These are phyloP conservation scores for Zoysia pacifica DNA, from an alignment of 176 grass and related monocot genomes.

Conservation along the genomic window DNA sequence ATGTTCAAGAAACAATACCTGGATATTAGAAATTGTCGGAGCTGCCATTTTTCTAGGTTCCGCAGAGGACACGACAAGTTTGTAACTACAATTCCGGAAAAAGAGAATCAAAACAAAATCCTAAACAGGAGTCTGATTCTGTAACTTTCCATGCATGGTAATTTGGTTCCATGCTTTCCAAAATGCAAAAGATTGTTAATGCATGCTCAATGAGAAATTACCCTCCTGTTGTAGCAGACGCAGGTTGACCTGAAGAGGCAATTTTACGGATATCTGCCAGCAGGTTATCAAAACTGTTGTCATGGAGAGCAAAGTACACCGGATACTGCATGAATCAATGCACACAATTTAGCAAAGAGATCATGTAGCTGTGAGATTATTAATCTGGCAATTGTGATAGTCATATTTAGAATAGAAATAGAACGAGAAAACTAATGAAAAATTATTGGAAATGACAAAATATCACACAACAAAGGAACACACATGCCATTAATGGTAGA, in stretches of 20 bases:
- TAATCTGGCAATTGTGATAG: neutral
- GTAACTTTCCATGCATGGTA: neutral
- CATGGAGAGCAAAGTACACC: constrained; percentile 82
- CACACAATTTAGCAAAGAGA: constrained; percentile 23
- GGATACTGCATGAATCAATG: constrained; percentile 74
- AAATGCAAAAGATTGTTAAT: constrained; percentile 20
- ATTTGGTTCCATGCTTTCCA: neutral
- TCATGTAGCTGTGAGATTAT: constrained; percentile 7
- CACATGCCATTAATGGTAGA: neutral
- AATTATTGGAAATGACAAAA: neutral
- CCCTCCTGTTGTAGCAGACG: constrained; percentile 87
- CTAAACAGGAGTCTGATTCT: neutral
- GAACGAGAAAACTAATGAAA: neutral
- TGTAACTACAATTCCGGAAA: constrained; percentile 60
- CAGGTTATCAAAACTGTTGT: constrained; percentile 64
- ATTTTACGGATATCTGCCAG: constrained; percentile 78
- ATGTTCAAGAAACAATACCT: constrained; percentile 48
- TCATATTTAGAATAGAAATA: constrained; percentile 17
- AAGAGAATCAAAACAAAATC: constrained; percentile 35
- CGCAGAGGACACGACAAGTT: constrained; percentile 67
- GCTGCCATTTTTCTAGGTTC: constrained; percentile 88
- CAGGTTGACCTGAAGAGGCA: constrained; percentile 67
- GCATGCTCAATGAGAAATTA: constrained; percentile 50
- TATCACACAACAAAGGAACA: neutral
- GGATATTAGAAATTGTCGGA: constrained; percentile 95